Evolutionary conservation across 768 basidiomycete species (phyloP).

Genomic region (Russula compacta): DNA sequence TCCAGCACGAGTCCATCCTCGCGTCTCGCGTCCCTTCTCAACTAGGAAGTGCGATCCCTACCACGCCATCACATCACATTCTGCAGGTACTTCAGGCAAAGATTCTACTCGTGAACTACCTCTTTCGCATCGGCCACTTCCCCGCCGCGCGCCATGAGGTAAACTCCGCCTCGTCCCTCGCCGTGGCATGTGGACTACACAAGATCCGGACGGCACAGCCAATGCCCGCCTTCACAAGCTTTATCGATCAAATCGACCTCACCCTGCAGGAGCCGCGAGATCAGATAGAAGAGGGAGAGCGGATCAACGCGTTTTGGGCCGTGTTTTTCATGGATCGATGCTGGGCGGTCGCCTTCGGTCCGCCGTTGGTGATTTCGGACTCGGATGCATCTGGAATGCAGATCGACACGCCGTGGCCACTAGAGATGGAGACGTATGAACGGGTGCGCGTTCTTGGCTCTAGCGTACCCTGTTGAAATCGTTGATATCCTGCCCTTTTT

Average conservation of each 20-base stretch:
- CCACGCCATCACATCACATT: slow-evolving; percentile 30
- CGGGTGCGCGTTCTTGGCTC: slow-evolving; percentile 20
- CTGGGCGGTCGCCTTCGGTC: slow-evolving; percentile 44
- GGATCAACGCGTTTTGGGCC: slow-evolving; percentile 60
- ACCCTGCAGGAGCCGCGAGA: slow-evolving; percentile 34
- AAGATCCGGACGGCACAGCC: slow-evolving; percentile 19
- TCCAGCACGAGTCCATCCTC: slow-evolving; percentile 30
- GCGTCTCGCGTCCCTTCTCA: slow-evolving; percentile 42
- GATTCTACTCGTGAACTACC: slow-evolving; percentile 27
- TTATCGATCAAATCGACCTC: slow-evolving; percentile 18
- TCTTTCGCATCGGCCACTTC: slow-evolving; percentile 24
- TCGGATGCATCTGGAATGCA: slow-evolving; percentile 35
- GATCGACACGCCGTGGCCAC: slow-evolving; percentile 34
- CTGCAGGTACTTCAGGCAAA: slow-evolving; percentile 28
- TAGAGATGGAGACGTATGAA: slow-evolving; percentile 28
- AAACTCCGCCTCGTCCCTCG: slow-evolving; percentile 26
- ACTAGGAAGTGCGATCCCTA: slow-evolving; percentile 32
- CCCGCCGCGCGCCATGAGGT: slow-evolving; percentile 27
- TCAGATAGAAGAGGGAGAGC: slow-evolving; percentile 52
- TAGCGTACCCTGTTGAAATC: slow-evolving; percentile 10
- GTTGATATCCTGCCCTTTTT: slow-evolving; percentile 27
- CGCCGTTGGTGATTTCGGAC: slow-evolving; percentile 45
- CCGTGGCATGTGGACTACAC: slow-evolving; percentile 25
- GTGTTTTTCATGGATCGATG: slow-evolving; percentile 51
- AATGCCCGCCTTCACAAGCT: slow-evolving; percentile 13